Base-by-base conservation (phyloP, 306 rosid genomes). In the Arachis stenosperma region DNA sequence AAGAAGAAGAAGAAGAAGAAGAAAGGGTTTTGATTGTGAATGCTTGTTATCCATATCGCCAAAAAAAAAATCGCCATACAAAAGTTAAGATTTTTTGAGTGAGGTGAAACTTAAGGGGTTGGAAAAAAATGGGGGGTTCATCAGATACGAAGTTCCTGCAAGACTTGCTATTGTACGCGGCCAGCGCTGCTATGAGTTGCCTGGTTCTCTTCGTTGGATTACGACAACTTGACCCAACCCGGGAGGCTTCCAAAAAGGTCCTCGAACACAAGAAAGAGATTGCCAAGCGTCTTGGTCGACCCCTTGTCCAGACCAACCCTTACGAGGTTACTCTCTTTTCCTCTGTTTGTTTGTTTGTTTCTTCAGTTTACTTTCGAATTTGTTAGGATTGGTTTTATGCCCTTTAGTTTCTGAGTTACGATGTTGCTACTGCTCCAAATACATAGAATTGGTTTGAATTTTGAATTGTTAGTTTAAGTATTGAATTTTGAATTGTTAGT, bases 241-340 rank as follows among this genome's bases (percentile, higher is more conserved):
- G 99, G 0, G 96, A 91, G 70, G 81, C 99, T 8, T 86, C 99
- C 0, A 91, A 94, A 85, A 94, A 87, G 74, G 93, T 87, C 14
- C 72, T 91, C n/a, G 96, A 94, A 77, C 92, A 87, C 15, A 91
- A 91, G 89, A 94, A 94, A 79, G 96, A 88, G 75, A 91, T 94
- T 50, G 83, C 99, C 11, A 91, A 82, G 72, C 97, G 99, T 50
- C 76, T 94, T n/a, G 99, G 99, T 8, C 99, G 99, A 5, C 99
- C 99, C 55, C 96, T 94, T 58, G 87, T 91, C 54, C 90, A 89
- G n/a, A 94, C 99, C 4, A 91, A 84, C 68, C 76, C 92, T 61
- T 94, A 94, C 27, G 99, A 94, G 97, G 98, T 90, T n/a, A 6
- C 48, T 51, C 48, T 56, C 3, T 36, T 27, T 52, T 40, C n/a